A percentile compares a stretch with the other conserved stretches of the same genome.
Evolutionary conservation across 805 yeast species (phyloP).

Genomic region (Hanseniaspora clermontiae): DNA sequence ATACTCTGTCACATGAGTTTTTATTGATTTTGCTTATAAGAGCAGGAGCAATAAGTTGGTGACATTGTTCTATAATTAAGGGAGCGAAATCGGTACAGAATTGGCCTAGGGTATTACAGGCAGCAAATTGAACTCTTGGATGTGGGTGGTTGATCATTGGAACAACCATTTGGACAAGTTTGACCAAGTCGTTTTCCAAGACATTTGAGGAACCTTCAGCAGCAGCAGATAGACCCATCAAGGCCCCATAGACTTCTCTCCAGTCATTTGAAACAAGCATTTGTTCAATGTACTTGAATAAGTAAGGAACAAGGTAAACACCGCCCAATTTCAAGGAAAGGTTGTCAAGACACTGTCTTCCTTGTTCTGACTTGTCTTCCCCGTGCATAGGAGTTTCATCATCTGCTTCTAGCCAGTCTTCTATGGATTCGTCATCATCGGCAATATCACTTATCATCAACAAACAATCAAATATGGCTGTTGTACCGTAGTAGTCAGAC

Average conservation of each 20-base stretch:
- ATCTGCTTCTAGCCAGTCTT: slow-evolving; percentile 75
- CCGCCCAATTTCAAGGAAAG: slow-evolving; percentile 77
- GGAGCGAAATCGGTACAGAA: slow-evolving; percentile 94
- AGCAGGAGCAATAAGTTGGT: slow-evolving; percentile 72
- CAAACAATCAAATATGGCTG: slow-evolving; percentile 61
- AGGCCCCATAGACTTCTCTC: slow-evolving; percentile 93
- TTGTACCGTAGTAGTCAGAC: slow-evolving; percentile 56
- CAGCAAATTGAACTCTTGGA: slow-evolving; percentile 91
- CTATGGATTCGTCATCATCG: slow-evolving; percentile 72
- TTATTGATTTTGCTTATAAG: slow-evolving; percentile 66
- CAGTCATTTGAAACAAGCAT: slow-evolving; percentile 68
- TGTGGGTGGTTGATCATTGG: slow-evolving; percentile 80
- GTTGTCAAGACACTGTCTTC: slow-evolving; percentile 89
- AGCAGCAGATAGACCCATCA: slow-evolving; percentile 92
- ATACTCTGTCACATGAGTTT: slow-evolving; percentile 77
- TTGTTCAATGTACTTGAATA: slow-evolving; percentile 74
- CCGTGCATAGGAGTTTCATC: slow-evolving; percentile 70
- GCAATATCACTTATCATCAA: slow-evolving; percentile 89
- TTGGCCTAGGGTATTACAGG: slow-evolving; percentile 94
- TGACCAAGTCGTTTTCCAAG: slow-evolving; percentile 66
- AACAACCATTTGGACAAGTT: slow-evolving; percentile 67
- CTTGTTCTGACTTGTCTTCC: slow-evolving; percentile 79
- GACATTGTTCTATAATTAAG: slow-evolving; percentile 67
- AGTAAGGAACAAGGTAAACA: slow-evolving; percentile 65
- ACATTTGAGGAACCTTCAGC: slow-evolving; percentile 96